Percentiles rank a stretch among this genome's conserved stretches.
Evolutionary conservation across 768 basidiomycete species (phyloP).

Genomic region (Trametes meyenii): DNA sequence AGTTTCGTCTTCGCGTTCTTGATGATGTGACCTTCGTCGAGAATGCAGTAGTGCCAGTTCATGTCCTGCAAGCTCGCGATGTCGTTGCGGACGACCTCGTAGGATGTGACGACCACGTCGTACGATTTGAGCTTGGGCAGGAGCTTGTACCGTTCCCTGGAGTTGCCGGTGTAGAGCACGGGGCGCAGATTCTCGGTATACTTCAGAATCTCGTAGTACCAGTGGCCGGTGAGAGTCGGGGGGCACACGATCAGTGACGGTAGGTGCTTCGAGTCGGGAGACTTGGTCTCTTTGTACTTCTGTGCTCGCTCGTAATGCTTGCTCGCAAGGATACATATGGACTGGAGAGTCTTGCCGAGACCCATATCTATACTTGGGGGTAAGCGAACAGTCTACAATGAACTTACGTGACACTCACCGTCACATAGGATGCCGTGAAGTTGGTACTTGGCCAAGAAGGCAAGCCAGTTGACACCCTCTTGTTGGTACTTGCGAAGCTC

Average conservation of each 20-base stretch:
- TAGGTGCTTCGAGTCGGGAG: conserved; percentile 79
- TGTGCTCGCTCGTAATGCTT: conserved; percentile 88
- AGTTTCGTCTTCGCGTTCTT: conserved; percentile 99
- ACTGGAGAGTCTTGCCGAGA: conserved; percentile 95
- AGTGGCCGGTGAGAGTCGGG: conserved; percentile 96
- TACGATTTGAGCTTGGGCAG: conserved; percentile 64
- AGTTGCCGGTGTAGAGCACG: conserved; percentile 86
- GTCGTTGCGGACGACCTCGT: conserved; percentile 97
- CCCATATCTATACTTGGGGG: conserved; percentile 81
- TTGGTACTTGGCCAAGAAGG: conserved; percentile 97
- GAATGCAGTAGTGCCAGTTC: conserved; percentile 93
- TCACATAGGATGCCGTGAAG: conserved; percentile 98
- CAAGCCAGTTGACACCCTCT: conserved; percentile 98
- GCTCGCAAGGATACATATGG: conserved; percentile 94
- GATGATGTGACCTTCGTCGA: conserved; percentile 98
- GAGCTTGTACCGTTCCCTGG: conserved; percentile 75
- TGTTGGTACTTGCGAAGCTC: conserved; percentile 97
- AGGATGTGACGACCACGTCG: conserved; percentile 96
- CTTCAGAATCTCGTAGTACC: conserved; percentile 97
- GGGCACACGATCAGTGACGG: conserved; percentile 96
- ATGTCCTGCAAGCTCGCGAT: conserved; percentile 70
- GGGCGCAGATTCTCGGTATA: conserved; percentile 85
- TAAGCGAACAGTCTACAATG: neutral
- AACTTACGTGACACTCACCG: conserved; percentile 55
- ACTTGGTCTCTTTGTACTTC: conserved; percentile 62